Evolutionary conservation across 768 basidiomycete genomes (phyloP).

Genomic region (Auriscalpium orientale): DNA sequence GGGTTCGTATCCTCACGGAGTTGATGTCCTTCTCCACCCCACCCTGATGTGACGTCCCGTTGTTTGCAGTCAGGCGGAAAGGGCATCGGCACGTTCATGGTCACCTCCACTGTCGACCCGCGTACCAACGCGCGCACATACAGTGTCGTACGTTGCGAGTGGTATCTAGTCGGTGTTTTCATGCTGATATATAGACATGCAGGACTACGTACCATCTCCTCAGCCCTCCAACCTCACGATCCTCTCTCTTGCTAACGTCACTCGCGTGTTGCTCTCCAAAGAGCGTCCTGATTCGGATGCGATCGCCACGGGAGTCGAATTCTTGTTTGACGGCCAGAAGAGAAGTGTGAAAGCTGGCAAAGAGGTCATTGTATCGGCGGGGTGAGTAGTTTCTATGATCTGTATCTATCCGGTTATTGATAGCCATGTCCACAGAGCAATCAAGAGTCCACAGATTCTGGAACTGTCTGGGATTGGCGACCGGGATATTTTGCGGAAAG

Average conservation of each 20-base stretch:
- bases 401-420: neutral
- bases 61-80: neutral
- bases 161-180: neutral
- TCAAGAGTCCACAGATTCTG: constrained; percentile 38
- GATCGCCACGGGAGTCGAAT: constrained; percentile 31
- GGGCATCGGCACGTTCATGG: constrained; percentile 9
- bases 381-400: constrained; percentile 15
- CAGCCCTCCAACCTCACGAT: neutral
- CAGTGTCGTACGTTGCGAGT: constrained; percentile 3
- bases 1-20: neutral
- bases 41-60: neutral
- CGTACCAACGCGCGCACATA: constrained; percentile 6
- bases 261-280: neutral
- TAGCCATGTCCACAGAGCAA: constrained; percentile 18
- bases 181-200: neutral
- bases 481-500: constrained; percentile 27
- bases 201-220: neutral
- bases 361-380: constrained; percentile 37
- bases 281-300: neutral
- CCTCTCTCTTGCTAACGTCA: neutral
- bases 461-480: constrained; percentile 54
- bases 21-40: neutral
- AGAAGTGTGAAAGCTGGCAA: constrained; percentile 28
- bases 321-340: constrained; percentile 19
- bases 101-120: constrained; percentile 5